phyloP scores from a whole-genome alignment of 2,329 filamentous ascomycete species.

The Cadophora sp. region DNA sequence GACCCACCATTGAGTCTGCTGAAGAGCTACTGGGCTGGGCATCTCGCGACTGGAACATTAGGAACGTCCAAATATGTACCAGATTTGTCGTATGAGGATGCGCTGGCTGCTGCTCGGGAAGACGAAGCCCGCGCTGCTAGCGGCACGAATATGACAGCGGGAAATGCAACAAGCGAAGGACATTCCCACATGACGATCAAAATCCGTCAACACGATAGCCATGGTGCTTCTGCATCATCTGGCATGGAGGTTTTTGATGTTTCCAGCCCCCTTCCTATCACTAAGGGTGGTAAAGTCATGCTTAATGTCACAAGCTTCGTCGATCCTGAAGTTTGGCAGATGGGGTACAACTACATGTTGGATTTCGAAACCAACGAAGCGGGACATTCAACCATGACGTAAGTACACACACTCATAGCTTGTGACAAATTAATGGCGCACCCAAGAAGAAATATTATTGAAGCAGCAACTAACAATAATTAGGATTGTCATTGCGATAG shows the following conservation, averaged over 20 bases:
- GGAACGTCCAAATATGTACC: conserved; percentile 2
- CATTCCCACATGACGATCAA: conserved; percentile 8
- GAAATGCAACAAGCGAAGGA: background rate
- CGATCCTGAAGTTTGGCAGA: background rate
- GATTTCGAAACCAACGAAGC: conserved; percentile 4
- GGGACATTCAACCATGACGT: conserved; percentile 5
- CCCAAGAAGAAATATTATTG: too few relatives aligned
- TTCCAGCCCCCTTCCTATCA: background rate
- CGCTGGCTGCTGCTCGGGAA: background rate
- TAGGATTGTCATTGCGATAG: background rate
- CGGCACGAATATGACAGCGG: background rate
- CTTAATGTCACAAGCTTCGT: background rate
- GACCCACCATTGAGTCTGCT: conserved; percentile 1
- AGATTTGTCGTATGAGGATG: conserved; percentile 8
- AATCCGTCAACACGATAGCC: background rate
- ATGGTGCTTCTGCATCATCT: background rate
- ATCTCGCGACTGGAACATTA: background rate
- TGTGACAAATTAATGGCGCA: too few relatives aligned
- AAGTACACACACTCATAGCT: background rate
- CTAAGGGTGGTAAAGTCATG: background rate
- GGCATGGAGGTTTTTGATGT: background rate
- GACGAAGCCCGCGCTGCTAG: background rate
- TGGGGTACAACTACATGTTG: conserved; percentile 7
- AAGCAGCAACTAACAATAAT: background rate
- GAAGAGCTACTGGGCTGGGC: conserved; percentile 3